A percentile compares a stretch with the other conserved stretches of the same genome.
Conservation (phyloP, 495 filamentous ascomycete genomes). For the Penicillium robsamsonii region DNA sequence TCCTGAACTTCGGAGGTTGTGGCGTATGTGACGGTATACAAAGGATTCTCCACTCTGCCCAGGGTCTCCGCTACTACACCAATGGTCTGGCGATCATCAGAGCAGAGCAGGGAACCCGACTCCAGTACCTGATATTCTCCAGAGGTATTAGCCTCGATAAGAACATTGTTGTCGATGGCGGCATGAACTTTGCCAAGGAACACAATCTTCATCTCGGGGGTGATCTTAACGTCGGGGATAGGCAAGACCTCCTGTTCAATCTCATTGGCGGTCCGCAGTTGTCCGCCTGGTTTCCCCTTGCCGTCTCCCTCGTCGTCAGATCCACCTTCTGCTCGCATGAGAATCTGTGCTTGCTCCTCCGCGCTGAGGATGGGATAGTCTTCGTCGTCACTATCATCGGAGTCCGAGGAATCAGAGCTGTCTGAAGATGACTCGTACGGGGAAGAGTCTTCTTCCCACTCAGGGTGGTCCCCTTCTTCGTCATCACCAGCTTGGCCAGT, state of each 20-base stretch:
- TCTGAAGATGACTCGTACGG: constrained; percentile 58
- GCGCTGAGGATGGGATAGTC: constrained; percentile 69
- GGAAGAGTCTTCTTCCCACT: constrained; percentile 69
- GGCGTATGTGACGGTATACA: constrained; percentile 74
- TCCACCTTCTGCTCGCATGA: constrained; percentile 72
- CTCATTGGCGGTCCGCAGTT: constrained; percentile 72
- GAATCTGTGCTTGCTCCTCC: constrained; percentile 72
- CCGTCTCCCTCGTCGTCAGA: constrained; percentile 68
- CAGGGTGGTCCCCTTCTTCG: constrained; percentile 63
- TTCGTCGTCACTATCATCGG: constrained; percentile 66
- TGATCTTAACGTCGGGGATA: constrained; percentile 72
- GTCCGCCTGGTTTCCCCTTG: constrained; percentile 45
- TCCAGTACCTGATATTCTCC: constrained; percentile 84
- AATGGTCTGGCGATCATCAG: constrained; percentile 69
- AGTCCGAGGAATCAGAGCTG: constrained; percentile 48
- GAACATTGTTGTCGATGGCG: constrained; percentile 69
- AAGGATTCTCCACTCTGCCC: constrained; percentile 75
- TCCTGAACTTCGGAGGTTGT: constrained; percentile 63
- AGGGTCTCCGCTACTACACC: constrained; percentile 79
- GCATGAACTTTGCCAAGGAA: constrained; percentile 70
- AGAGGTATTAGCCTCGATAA: constrained; percentile 75
- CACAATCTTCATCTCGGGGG: constrained; percentile 69
- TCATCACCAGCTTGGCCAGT: constrained; percentile 27
- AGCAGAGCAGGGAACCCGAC: constrained; percentile 76
- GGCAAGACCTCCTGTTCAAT: constrained; percentile 62